Percentiles rank a stretch among this genome's conserved stretches.
phyloP scores from a whole-genome alignment of 805 yeast species.

The Deakozyma indianensis region DNA sequence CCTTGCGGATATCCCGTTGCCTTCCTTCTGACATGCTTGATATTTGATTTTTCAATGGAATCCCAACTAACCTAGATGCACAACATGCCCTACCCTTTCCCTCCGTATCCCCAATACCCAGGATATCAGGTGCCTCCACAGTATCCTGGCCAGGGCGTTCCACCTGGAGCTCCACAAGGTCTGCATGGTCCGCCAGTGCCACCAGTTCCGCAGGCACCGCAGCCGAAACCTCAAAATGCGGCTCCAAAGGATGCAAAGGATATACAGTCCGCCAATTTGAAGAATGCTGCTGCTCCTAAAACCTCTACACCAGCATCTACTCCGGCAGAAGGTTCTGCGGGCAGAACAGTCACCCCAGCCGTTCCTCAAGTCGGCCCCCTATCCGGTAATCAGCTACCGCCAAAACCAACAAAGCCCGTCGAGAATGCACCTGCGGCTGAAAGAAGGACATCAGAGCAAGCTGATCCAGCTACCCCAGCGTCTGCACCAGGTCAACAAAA shows the following conservation, averaged over 20 bases:
- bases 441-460: no score
- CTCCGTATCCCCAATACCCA: constrained; percentile 1
- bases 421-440: no score
- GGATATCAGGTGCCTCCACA: not conserved
- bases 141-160: not conserved
- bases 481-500: not conserved
- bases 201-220: not conserved
- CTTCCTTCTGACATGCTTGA: constrained; percentile 27
- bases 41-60: not conserved
- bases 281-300: not conserved
- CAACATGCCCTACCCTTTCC: constrained; percentile 12
- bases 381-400: not conserved
- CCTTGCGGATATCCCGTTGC: constrained; percentile 27
- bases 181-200: not conserved
- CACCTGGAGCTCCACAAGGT: not conserved
- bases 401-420: not conserved
- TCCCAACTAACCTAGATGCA: not conserved
- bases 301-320: not conserved
- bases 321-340: not conserved
- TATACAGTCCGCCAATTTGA: no score
- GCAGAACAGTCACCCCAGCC: not conserved
- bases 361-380: not conserved
- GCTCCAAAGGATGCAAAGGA: no score
- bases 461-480: not conserved
- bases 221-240: not conserved